Conservation (phyloP, 176 grass and related monocot genomes). For the Musa acuminata region DNA sequence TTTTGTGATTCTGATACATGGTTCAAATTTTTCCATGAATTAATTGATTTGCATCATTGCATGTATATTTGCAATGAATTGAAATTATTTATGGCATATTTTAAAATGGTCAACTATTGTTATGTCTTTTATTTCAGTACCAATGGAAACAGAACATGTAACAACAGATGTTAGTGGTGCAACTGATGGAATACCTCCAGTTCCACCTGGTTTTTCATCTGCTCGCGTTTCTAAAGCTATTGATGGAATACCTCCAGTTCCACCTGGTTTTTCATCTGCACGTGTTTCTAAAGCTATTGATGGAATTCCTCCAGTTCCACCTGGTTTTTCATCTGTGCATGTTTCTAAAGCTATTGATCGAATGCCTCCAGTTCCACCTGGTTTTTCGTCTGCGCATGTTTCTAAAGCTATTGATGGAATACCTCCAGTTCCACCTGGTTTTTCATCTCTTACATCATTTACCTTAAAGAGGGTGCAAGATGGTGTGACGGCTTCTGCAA, state of each 20-base stretch:
- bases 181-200: background rate
- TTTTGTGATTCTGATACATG: background rate
- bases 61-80: background rate
- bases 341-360: no score
- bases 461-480: slow-evolving; percentile 30
- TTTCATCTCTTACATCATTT: slow-evolving; percentile 44
- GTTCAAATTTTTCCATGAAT: background rate
- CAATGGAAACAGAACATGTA: background rate
- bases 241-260: slow-evolving; percentile 4
- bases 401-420: background rate
- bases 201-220: background rate
- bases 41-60: background rate
- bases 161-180: background rate
- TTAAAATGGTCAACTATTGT: background rate
- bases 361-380: slow-evolving; percentile 1
- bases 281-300: background rate
- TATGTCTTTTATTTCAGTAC: background rate
- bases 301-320: slow-evolving; percentile 6
- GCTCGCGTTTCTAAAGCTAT: no score
- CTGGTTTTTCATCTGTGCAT: background rate
- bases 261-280: background rate
- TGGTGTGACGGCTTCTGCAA: slow-evolving; percentile 14
- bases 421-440: slow-evolving; percentile 65
- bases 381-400: no score
- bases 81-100: background rate